Conservation (phyloP, 768 basidiomycete genomes). For the Amanita molliuscula region DNA sequence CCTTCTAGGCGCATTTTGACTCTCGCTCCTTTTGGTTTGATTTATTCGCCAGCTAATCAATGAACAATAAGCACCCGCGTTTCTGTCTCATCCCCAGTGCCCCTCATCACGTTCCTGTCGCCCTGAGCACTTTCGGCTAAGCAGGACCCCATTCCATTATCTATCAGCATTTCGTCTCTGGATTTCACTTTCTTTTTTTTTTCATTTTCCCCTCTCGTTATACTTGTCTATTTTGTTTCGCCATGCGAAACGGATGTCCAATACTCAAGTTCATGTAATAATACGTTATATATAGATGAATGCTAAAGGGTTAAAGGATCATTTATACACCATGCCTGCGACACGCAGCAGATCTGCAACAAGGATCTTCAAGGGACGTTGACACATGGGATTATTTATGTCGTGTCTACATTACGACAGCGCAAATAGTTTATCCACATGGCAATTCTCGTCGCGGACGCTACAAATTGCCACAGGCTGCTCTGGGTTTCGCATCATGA, state of each 20-base stretch:
- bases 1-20: constrained; percentile 1
- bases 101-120: background rate
- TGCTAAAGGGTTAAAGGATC: constrained; percentile 17
- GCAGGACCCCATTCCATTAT: background rate
- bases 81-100: constrained; percentile 2
- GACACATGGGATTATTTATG: background rate
- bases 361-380: background rate
- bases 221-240: constrained; percentile 27
- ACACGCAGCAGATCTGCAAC: background rate
- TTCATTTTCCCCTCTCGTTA: constrained; percentile 11
- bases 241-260: constrained; percentile 19
- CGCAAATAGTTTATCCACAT: no score
- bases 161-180: constrained; percentile 6
- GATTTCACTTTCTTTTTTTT: constrained; percentile 7
- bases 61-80: background rate
- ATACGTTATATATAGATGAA: constrained; percentile 25
- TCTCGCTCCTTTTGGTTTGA: constrained; percentile 5
- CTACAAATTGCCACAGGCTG: no score
- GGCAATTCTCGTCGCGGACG: no score
- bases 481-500: no score
- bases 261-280: constrained; percentile 28
- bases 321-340: constrained; percentile 1
- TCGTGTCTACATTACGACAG: no score
- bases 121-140: background rate
- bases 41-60: constrained; percentile 2